Conservation (phyloP, 2,329 filamentous ascomycete species). For the Epichloe gansuensis region DNA sequence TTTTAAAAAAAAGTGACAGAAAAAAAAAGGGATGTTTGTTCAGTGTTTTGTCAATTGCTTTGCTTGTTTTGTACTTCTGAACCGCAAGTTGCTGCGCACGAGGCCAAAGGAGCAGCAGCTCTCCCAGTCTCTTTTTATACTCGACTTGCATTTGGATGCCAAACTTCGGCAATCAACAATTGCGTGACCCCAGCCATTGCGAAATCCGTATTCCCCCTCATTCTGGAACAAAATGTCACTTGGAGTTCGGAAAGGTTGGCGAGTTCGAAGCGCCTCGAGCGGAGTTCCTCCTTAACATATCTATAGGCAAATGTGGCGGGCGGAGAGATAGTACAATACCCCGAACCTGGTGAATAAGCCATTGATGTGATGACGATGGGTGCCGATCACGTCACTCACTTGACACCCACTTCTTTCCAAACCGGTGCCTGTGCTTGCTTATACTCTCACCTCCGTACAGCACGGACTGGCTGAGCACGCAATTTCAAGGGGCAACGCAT, state of each 20-base stretch:
- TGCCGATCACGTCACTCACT: slow-evolving; percentile 10
- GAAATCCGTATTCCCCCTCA: not conserved
- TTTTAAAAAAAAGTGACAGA: too few relatives aligned
- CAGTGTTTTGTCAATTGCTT: not conserved
- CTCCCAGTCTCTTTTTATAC: not conserved
- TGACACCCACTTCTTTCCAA: not conserved
- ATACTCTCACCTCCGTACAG: not conserved
- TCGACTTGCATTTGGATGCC: not conserved
- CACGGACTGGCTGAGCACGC: slow-evolving; percentile 2
- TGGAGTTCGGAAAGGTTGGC: not conserved
- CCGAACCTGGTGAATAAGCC: not conserved
- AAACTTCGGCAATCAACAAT: not conserved
- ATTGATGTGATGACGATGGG: slow-evolving; percentile 10
- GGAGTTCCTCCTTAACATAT: not conserved
- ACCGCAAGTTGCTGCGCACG: not conserved
- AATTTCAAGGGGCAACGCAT: slow-evolving; percentile 1
- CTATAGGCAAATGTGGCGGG: fast-evolving
- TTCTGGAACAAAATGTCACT: not conserved
- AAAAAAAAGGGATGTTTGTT: too few relatives aligned
- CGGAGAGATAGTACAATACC: not conserved
- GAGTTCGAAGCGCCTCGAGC: not conserved
- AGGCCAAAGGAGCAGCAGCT: not conserved
- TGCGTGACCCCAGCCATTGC: slow-evolving; percentile 2
- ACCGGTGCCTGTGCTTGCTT: not conserved
- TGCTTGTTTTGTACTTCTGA: not conserved